Evolutionary conservation across 352 stramenopile species (phyloP).

Genomic region (Globisporangium polare): DNA sequence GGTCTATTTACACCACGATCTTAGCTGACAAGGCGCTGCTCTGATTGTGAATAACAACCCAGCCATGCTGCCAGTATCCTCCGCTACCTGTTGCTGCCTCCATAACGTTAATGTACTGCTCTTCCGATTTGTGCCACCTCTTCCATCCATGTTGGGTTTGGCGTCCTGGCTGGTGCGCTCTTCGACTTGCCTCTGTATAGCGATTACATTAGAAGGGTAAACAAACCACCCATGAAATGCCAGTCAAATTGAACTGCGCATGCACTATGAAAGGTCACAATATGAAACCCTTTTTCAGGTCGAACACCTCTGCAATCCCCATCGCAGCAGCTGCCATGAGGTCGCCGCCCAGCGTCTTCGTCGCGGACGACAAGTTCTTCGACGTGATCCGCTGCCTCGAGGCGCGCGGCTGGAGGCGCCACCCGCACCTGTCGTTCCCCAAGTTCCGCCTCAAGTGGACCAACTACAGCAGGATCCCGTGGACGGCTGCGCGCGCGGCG

Average conservation of each 20-base stretch:
- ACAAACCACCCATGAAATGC: neutral
- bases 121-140: too few relatives aligned
- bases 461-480: constrained; percentile 69
- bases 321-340: neutral
- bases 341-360: constrained; percentile 30
- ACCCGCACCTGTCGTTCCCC: constrained; percentile 52
- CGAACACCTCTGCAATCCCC: neutral
- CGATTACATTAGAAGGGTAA: neutral
- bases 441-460: constrained; percentile 58
- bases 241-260: neutral
- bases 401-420: constrained; percentile 40
- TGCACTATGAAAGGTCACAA: neutral
- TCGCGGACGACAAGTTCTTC: constrained; percentile 54
- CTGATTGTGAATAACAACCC: neutral
- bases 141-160: neutral
- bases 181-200: neutral
- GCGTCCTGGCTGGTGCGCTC: neutral
- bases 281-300: neutral
- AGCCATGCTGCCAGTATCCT: neutral
- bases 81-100: neutral
- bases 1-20: constrained; percentile 7
- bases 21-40: constrained; percentile 11
- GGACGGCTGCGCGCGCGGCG: constrained; percentile 24
- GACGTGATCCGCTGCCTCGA: constrained; percentile 42
- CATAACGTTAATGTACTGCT: constrained; percentile 4